A percentile compares a stretch with the other conserved stretches of the same genome.
Conservation (phyloP, 1,139 yeast genomes). For the Suhomyces wounanorum region DNA sequence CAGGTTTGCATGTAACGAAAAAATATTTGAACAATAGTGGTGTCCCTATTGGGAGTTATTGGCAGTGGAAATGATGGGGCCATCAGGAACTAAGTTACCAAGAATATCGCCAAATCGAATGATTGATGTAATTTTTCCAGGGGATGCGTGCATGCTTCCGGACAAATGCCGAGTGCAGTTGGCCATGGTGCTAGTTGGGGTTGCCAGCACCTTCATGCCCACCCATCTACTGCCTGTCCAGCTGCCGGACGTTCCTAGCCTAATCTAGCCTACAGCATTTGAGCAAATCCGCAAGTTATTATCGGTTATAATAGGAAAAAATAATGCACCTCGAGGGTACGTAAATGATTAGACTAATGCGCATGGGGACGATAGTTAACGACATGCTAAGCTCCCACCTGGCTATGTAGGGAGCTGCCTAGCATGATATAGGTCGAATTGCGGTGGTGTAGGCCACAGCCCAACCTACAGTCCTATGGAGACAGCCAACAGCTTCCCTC, state of each 20-base stretch:
- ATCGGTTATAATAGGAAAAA: conserved; percentile 9
- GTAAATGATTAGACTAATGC: conserved; percentile 7
- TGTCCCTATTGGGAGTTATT: conserved; percentile 2
- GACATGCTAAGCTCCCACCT: neutral
- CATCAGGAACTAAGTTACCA: conserved; percentile 3
- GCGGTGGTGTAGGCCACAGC: neutral
- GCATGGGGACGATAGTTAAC: conserved; percentile 6
- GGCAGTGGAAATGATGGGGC: conserved; percentile 7
- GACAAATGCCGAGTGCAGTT: neutral
- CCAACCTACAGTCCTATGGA: neutral
- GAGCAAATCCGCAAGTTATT: conserved; percentile 7
- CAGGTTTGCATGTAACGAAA: conserved; percentile 7
- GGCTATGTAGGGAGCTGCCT: conserved; percentile 1
- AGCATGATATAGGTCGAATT: neutral
- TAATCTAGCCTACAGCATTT: conserved; percentile 9
- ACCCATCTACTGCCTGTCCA: no score
- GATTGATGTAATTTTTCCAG: neutral
- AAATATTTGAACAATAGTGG: conserved; percentile 8
- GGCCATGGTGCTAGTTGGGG: neutral
- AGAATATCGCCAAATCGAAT: neutral
- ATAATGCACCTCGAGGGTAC: conserved; percentile 10
- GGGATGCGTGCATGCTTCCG: neutral
- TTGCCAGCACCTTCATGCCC: no score
- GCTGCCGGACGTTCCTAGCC: conserved; percentile 2
- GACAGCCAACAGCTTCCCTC: neutral